Base-by-base conservation (phyloP, 1,284 basidiomycete species). In the Cryptococcus sp. region DNA sequence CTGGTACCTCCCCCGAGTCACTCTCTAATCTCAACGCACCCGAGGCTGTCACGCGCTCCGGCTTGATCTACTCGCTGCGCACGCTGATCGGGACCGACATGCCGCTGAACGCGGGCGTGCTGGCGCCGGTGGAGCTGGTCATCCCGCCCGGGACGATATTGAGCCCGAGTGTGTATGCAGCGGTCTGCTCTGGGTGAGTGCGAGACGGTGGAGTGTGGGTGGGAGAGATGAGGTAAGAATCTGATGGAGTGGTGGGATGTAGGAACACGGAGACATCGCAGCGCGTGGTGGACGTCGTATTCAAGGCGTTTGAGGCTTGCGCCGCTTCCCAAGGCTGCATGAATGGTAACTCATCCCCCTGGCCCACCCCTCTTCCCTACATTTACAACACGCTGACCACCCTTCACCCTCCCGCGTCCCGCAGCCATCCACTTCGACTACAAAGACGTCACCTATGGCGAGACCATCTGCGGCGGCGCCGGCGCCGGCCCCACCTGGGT, bases 201-300 rank as follows among this genome's bases (percentile, higher is more conserved):
- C 9, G 28, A 33, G 28, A 5, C 28, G 28, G 28, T 33, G 28
- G 28, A 33, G 5, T 9, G 28, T 9, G 28, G n/a, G n/a, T n/a
- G n/a, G n/a, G n/a, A n/a, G n/a, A n/a, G n/a, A n/a, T 94, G 91
- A 60, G 91, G 89, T 33, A 9, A 33, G 9, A 33, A 33, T 9
- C 28, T 33, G 28, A 33, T 33, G 28, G n/a, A 33, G 9, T 33
- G 28, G 28, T 33, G 28, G 4, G 28, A 9, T 33, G 28, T 13
- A 93, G 93, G 5, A 97, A 97, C 68, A 91, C 95, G 15, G 80
- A 95, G 56, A 95, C 92, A 2, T 89, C 87, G 18, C 94, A 98
- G 73, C 82, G 95, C 12, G 91, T 97, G 50, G 93, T 95, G 0
- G 95, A 98, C 68, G 91, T 97, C 1, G 91, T 98, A 12, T 80